Evolutionary conservation across 768 basidiomycete genomes (phyloP), one percentile per base, ranked within the genome.

Genomic region (Leccinum subgranulosum): DNA sequence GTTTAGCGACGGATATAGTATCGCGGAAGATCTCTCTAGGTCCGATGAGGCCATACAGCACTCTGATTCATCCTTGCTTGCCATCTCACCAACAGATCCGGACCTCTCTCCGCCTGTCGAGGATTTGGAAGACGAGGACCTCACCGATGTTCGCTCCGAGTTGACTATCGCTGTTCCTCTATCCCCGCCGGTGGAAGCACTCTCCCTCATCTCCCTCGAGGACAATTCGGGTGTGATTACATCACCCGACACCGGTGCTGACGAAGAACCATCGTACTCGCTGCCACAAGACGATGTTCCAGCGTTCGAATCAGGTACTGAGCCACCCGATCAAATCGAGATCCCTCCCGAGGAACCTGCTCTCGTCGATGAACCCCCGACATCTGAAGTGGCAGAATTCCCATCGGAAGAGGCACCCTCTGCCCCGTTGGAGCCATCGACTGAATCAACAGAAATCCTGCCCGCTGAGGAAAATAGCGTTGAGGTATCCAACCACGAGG

Each of bases 1-100:
- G 21, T 80, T 83, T 61, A 83, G 80, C 64, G 79, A 81, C 57
- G 75, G 66, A 0, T 73, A 62, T 39, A 73, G 51, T 51, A 58
- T 77, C 49, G 68, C 67, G 10, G 79, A 79, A 49, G 79, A 80
- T 54, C 56, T 77, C 11, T 67, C 74, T 25, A 70, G 59, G 51
- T 31, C 33, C 36, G 68, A 60, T 9, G 60, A 62, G 28, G 53
- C 28, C 23, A 27, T 6, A 25, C 55, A 46, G 11, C 23, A 53
- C 5, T 3, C 34, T 21, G 34, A 17, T 49, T 46, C 48, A 4
- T 29, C 33, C 53, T 54, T 66, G 28, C 61, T 67, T 11, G 55
- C 27, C 43, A 39, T 51, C 17, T 60, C 65, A 3, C 62, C 59
- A 6, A 36, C 59, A 6, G 31, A 52, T 8, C 33, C 60, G 0